Conservation (phyloP, 2,329 filamentous ascomycete genomes). For the Leptographium wingfieldii region DNA sequence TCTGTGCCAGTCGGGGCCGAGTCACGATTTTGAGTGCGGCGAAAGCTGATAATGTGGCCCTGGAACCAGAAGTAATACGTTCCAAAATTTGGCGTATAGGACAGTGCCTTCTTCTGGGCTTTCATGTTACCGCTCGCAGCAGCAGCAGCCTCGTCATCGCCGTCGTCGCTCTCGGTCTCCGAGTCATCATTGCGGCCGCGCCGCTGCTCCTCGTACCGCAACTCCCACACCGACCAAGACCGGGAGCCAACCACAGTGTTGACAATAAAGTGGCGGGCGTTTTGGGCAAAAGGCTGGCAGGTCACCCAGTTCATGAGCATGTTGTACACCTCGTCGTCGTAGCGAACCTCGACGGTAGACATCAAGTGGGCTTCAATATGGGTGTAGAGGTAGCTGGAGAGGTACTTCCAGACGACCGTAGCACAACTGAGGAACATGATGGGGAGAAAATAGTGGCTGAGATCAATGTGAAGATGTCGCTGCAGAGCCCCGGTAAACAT, state of each 20-base stretch:
- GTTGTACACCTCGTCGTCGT: conserved; percentile 61
- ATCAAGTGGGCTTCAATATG: conserved; percentile 43
- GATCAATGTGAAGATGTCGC: conserved; percentile 46
- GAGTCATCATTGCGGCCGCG: conserved; percentile 24
- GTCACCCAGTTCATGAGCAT: conserved; percentile 61
- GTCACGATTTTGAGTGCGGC: conserved; percentile 35
- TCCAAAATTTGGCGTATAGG: conserved; percentile 56
- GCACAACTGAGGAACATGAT: conserved; percentile 37
- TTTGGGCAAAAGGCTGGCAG: conserved; percentile 45
- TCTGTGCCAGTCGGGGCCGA: conserved; percentile 16
- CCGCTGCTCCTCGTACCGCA: conserved; percentile 25
- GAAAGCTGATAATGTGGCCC: conserved; percentile 43
- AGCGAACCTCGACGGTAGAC: conserved; percentile 52
- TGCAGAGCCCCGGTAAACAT: conserved; percentile 39
- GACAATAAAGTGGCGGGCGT: conserved; percentile 49
- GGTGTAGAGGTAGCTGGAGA: conserved; percentile 33
- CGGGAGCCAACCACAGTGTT: conserved; percentile 48
- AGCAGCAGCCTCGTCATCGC: neutral
- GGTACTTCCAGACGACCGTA: conserved; percentile 39
- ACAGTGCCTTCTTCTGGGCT: conserved; percentile 28
- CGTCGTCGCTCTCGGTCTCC: neutral
- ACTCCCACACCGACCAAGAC: conserved; percentile 34
- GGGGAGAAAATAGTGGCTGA: conserved; percentile 49
- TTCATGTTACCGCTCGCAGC: neutral
- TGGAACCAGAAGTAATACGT: conserved; percentile 58